These are phyloP conservation scores for Aspergillus fructus DNA, from an alignment of 2,329 filamentous ascomycete genomes.

Conservation along the genomic window DNA sequence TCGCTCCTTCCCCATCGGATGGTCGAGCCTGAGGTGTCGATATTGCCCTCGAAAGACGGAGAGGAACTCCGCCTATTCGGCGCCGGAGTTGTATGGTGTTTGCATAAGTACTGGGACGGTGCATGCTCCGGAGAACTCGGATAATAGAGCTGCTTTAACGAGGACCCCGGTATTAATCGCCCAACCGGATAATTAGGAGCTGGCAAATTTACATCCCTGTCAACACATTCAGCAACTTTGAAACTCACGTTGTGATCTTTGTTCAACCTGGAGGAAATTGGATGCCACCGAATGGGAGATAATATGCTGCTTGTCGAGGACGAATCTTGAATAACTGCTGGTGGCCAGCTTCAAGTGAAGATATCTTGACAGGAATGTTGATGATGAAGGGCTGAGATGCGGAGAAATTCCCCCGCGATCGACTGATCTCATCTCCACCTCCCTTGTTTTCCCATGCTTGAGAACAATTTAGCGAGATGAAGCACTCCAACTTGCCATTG, in stretches of 20 bases:
- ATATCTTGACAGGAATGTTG: not conserved
- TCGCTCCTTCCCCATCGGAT: not conserved
- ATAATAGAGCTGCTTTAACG: too few relatives aligned
- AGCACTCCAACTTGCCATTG: not conserved
- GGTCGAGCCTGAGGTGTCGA: not conserved
- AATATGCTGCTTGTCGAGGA: too few relatives aligned
- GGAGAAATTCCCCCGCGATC: conserved; percentile 17
- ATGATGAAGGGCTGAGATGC: not conserved
- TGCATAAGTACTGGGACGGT: not conserved
- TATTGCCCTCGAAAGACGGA: conserved; percentile 1
- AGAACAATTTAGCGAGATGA: not conserved
- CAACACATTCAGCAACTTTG: not conserved
- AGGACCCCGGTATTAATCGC: not conserved
- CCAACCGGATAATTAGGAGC: conserved; percentile 7
- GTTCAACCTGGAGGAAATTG: too few relatives aligned
- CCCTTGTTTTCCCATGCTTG: not conserved
- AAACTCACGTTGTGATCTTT: too few relatives aligned
- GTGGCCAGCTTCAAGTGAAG: too few relatives aligned
- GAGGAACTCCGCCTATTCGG: not conserved
- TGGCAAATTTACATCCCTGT: not conserved
- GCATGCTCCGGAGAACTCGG: too few relatives aligned
- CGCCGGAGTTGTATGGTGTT: not conserved
- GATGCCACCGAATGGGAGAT: too few relatives aligned
- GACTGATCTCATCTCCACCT: not conserved
- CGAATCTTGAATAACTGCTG: too few relatives aligned